phyloP scores from a whole-genome alignment of 2,329 filamentous ascomycete species.

The Dactylonectria estremocensis region DNA sequence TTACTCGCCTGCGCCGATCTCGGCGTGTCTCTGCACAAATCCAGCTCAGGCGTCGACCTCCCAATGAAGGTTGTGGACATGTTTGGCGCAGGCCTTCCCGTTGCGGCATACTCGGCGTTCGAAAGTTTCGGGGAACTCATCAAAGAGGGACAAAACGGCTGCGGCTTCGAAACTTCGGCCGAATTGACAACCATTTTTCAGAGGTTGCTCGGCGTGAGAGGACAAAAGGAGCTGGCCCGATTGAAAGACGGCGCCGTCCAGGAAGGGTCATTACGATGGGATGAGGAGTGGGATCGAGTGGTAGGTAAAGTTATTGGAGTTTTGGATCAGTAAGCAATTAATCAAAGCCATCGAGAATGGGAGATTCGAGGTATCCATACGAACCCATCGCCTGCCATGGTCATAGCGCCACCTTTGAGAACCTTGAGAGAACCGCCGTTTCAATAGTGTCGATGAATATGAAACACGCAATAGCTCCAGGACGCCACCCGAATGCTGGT shows the following conservation, averaged over 20 bases:
- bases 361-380: constrained; percentile 3
- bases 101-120: constrained; percentile 88
- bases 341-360: constrained; percentile 4
- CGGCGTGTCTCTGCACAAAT: constrained; percentile 92
- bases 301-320: constrained; percentile 80
- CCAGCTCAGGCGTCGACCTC: constrained; percentile 93
- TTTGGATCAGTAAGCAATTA: constrained; percentile 37
- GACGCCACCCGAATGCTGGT: constrained; percentile 42
- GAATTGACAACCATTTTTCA: constrained; percentile 76
- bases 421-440: constrained; percentile 23
- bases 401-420: background rate
- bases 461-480: constrained; percentile 39
- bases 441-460: constrained; percentile 26
- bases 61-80: constrained; percentile 99
- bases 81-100: constrained; percentile 95
- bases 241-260: constrained; percentile 79
- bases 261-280: constrained; percentile 87
- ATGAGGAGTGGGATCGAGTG: constrained; percentile 92
- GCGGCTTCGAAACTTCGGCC: constrained; percentile 82
- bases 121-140: constrained; percentile 94
- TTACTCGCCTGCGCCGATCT: constrained; percentile 90
- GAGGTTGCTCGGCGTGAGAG: constrained; percentile 72
- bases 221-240: constrained; percentile 67
- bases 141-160: constrained; percentile 86
- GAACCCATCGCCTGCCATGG: background rate